Conservation (phyloP, 2,329 filamentous ascomycete species). For the Dactylellina sp. region DNA sequence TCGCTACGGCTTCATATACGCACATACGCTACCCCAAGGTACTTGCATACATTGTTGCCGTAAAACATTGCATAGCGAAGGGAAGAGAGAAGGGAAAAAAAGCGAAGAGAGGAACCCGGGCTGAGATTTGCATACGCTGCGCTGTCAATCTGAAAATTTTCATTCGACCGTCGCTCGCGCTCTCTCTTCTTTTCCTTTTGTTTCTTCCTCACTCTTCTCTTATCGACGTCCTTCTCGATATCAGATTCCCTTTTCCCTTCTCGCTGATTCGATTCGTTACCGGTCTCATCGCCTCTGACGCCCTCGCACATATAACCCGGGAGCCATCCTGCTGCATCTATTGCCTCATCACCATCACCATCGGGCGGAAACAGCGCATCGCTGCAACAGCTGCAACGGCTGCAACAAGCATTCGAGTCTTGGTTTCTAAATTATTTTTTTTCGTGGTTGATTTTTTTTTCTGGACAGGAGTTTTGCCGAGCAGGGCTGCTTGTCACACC, state of each 20-base stretch:
- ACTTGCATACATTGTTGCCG: slow-evolving; percentile 52
- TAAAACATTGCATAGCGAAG: slow-evolving; percentile 50
- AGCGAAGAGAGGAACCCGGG: slow-evolving; percentile 33
- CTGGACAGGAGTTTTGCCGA: slow-evolving; percentile 42
- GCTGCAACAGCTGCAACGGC: slow-evolving; percentile 20
- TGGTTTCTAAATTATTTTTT: slow-evolving; percentile 13
- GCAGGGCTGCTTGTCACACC: slow-evolving; percentile 43
- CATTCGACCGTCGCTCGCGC: slow-evolving; percentile 14
- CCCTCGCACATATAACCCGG: slow-evolving; percentile 6
- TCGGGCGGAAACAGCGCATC: slow-evolving; percentile 51
- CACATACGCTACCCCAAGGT: slow-evolving; percentile 38
- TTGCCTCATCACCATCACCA: slow-evolving; percentile 34
- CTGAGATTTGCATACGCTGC: slow-evolving; percentile 55
- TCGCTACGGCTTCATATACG: slow-evolving; percentile 55
- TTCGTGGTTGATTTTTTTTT: slow-evolving; percentile 3
- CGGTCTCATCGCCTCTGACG: slow-evolving; percentile 13
- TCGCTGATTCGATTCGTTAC: slow-evolving; percentile 14
- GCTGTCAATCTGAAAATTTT: slow-evolving; percentile 55
- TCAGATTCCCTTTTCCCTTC: slow-evolving; percentile 10
- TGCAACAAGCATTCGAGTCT: slow-evolving; percentile 27
- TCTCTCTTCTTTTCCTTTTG: slow-evolving; percentile 3
- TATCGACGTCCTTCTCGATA: slow-evolving; percentile 30
- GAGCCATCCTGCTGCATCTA: slow-evolving; percentile 28
- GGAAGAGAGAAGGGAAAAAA: slow-evolving; percentile 12
- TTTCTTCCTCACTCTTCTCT: background rate